Base-by-base conservation (phyloP, 2,329 filamentous ascomycete genomes). In the Xylariaceae sp. region DNA sequence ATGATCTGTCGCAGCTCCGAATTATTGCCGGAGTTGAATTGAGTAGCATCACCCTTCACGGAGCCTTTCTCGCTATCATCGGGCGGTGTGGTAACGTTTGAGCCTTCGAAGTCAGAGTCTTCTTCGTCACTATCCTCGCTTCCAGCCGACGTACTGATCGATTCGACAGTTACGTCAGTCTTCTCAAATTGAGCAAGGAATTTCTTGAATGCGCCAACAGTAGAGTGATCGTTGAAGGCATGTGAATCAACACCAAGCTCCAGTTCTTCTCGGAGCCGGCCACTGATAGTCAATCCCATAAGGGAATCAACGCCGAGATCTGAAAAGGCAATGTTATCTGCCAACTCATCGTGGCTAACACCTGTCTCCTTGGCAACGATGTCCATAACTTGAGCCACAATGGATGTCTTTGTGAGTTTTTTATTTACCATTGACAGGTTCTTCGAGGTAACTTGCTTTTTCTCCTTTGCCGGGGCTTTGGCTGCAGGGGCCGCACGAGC, bases 291-390 rank as follows among this genome's bases (percentile, higher is more conserved):
- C 19, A 83, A 64, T 2, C 76, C 72, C 67, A 83, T 77, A n/a
- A 83, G 68, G 1, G 79, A 82, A 56, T 83, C 79, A 14, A 81
- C 74, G 20, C 79, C 79, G 3, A 82, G 67, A 49, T 82, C 77
- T 3, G 70, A 64, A 55, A 82, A 81, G 37, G 69, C 71, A 11
- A 77, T 75, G 51, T 76, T 74, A 54, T 82, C 76, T 1, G 69
- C 74, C 3, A 82, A 66, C 56, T 82, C 78, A 37, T 75, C 75
- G 12, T 74, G 64, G 12, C 67, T 67, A 32, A 81, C 70, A 49
- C 77, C 79, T 6, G 77, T 71, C 57, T 83, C 79, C 46, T 74
- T 72, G 6, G 77, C 75, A 32, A 82, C 64, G 29, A 82, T 76
- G 25, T 75, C 69, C 56, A 80, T 65, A 21, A 77, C 71, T 42